Base-by-base conservation (phyloP, 2,329 filamentous ascomycete species). In the Beauveria bassiana region DNA sequence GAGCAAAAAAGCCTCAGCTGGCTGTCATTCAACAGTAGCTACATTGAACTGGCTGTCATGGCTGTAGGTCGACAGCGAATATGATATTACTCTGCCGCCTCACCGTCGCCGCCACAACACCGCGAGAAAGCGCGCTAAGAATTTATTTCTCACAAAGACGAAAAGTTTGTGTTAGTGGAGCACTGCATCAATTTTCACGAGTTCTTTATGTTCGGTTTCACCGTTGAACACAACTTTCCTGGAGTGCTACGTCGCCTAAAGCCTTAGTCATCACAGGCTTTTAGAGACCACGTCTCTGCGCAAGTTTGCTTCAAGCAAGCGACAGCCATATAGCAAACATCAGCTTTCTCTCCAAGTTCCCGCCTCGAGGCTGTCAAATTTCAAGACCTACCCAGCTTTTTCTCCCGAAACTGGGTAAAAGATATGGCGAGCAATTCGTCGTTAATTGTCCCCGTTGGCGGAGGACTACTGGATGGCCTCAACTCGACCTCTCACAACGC, bases 401-500 rank as follows among this genome's bases (percentile, higher is more conserved):
- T 51, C 5, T 43, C 34, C 4, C 31, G 3, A 46, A 49, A 7
- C 7, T 34, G 20, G 5, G 10, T n/a, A 34, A 31, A 18, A 22
- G 53, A 12, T 42, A 61, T 60, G 69, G 65, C 68, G 9, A 65
- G 65, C 54, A 71, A 72, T 20, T 59, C 65, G 12, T 67, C 70
- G 20, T 46, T 61, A 6, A 20, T 59, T 43, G 56, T 59, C 16
- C 49, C 62, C 7, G 10, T 61, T 5, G 62, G 62, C n/a, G 66
- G 66, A 46, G 65, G 65, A 38, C 61, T 72, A 7, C 22, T 62
- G n/a, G 71, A 74, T 34, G 63, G 68, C 20, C 61, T 73, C 45
- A 72, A 73, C 31, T 65, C 70, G 18, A 73, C 71, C 6, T 67
- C 68, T 56, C 61, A 63, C 42, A 69, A 69, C 10, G 53, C 59